These are phyloP conservation scores for Lasiosphaeria miniovina DNA, from an alignment of 495 filamentous ascomycete species.

Conservation along the genomic window DNA sequence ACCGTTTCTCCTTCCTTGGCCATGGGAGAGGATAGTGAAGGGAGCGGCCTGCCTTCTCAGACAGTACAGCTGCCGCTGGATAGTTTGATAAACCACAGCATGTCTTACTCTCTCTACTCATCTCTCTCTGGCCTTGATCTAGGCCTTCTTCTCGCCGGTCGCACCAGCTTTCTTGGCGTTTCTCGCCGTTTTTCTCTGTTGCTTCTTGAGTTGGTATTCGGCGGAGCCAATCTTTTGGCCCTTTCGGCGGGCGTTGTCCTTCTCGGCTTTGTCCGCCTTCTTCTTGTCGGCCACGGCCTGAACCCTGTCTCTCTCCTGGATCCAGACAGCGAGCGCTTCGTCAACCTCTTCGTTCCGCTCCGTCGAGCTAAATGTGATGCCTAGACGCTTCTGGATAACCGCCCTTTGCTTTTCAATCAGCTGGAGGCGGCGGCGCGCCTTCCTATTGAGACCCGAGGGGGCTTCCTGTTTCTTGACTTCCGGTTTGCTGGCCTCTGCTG, in stretches of 20 bases:
- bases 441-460: constrained; percentile 19
- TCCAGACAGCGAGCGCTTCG: constrained; percentile 17
- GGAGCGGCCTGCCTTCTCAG: too few relatives aligned
- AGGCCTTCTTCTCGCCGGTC: neutral
- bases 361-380: constrained; percentile 11
- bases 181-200: neutral
- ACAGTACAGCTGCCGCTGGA: too few relatives aligned
- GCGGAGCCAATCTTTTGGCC: neutral
- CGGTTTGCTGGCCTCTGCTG: neutral
- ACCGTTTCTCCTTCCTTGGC: too few relatives aligned
- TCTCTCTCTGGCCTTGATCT: neutral
- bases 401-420: constrained; percentile 25
- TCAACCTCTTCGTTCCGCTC: constrained; percentile 23
- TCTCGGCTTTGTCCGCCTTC: constrained; percentile 1
- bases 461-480: constrained; percentile 1
- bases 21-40: too few relatives aligned
- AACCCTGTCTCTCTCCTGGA: constrained; percentile 1
- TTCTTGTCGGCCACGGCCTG: constrained; percentile 3
- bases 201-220: neutral
- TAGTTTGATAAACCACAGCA: too few relatives aligned
- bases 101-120: neutral
- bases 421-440: constrained; percentile 23
- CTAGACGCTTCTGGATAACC: constrained; percentile 18
- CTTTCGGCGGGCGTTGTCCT: neutral
- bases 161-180: neutral